These are phyloP conservation scores for Mycena alexandri DNA, from an alignment of 768 basidiomycete genomes.

Conservation along the genomic window DNA sequence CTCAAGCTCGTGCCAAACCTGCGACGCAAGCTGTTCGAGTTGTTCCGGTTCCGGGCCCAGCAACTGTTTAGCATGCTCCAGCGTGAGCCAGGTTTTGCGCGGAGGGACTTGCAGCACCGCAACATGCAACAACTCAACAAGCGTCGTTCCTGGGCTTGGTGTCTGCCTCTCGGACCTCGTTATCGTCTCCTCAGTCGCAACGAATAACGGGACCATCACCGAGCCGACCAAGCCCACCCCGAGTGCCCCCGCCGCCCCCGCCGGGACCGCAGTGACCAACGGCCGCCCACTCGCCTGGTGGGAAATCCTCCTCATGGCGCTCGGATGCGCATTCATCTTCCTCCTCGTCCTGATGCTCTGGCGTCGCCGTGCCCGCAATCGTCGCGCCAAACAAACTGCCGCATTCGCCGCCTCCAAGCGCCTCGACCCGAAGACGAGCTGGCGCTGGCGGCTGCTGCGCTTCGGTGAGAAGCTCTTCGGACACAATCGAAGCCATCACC, in stretches of 20 bases:
- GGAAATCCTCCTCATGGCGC: constrained; percentile 87
- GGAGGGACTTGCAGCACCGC: constrained; percentile 74
- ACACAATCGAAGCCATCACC: constrained; percentile 44
- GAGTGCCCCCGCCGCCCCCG: constrained; percentile 60
- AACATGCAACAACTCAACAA: constrained; percentile 67
- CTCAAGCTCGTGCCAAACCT: constrained; percentile 73
- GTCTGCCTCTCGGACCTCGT: constrained; percentile 86
- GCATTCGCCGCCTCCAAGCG: constrained; percentile 73
- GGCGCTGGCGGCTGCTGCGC: constrained; percentile 68
- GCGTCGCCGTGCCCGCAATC: constrained; percentile 77
- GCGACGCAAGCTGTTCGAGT: constrained; percentile 83
- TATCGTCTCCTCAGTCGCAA: constrained; percentile 59
- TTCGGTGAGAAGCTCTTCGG: constrained; percentile 74
- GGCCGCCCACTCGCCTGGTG: constrained; percentile 74
- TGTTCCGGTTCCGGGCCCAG: constrained; percentile 78
- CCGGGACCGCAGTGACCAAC: constrained; percentile 57
- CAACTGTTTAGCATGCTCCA: constrained; percentile 82
- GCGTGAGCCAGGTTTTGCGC: constrained; percentile 70
- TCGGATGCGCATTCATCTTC: constrained; percentile 86
- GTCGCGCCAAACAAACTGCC: constrained; percentile 75
- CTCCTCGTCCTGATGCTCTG: constrained; percentile 74
- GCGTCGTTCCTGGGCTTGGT: constrained; percentile 77
- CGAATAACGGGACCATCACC: constrained; percentile 55
- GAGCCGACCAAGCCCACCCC: constrained; percentile 57
- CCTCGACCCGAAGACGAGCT: constrained; percentile 60